Conservation (phyloP, 129 eudicot species). For the Arctium lappa region DNA sequence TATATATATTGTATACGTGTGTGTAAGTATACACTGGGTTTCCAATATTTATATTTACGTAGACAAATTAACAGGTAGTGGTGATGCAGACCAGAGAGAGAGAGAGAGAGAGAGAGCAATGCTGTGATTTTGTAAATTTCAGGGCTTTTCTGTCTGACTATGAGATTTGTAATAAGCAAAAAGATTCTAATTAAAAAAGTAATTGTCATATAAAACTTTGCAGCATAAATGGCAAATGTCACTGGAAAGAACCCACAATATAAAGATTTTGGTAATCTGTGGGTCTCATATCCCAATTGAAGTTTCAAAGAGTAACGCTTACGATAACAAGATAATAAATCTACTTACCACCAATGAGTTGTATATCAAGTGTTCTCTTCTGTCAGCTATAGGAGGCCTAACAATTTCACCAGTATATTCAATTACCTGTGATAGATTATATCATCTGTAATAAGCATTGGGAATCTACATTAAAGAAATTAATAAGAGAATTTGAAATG, state of each 20-base stretch:
- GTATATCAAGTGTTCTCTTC: constrained; percentile 91
- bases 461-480: not conserved
- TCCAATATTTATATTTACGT: not conserved
- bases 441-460: not conserved
- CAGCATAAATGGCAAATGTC: too few relatives aligned
- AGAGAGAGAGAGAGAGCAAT: too few relatives aligned
- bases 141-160: not conserved
- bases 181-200: not conserved
- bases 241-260: too few relatives aligned
- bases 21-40: too few relatives aligned
- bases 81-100: not conserved
- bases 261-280: not conserved
- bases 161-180: not conserved
- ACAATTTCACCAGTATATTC: constrained; percentile 97
- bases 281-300: not conserved
- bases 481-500: not conserved
- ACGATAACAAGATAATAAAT: not conserved
- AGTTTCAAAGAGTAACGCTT: not conserved
- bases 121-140: too few relatives aligned
- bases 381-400: constrained; percentile 85
- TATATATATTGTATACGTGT: too few relatives aligned
- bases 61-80: not conserved
- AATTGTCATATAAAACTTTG: too few relatives aligned
- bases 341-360: constrained; percentile 90
- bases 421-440: constrained; percentile 52